A percentile compares a stretch with the other conserved stretches of the same genome.
phyloP scores from a whole-genome alignment of 768 basidiomycete species.

The Holtermannia corniformis region DNA sequence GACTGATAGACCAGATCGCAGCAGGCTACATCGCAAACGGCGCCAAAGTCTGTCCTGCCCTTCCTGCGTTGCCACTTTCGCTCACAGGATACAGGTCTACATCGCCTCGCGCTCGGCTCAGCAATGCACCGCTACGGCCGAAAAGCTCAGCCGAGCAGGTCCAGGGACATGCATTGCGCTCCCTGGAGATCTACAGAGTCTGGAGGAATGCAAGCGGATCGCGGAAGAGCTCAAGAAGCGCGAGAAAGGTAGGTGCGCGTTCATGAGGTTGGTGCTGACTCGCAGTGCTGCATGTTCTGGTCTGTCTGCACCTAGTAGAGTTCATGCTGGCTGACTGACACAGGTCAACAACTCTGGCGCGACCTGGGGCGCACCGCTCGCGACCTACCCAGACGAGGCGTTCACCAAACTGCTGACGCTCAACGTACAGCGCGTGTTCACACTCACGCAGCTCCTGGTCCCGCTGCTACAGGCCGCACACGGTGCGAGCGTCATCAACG shows the following conservation, averaged over 20 bases:
- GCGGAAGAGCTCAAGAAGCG: slow-evolving; percentile 48
- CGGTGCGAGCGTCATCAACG: slow-evolving; percentile 52
- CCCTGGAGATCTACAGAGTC: slow-evolving; percentile 51
- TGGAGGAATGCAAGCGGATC: slow-evolving; percentile 50
- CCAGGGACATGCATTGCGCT: slow-evolving; percentile 51
- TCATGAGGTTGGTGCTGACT: background rate
- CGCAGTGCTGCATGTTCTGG: slow-evolving; percentile 44
- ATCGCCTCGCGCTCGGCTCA: slow-evolving; percentile 53
- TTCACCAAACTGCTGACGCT: slow-evolving; percentile 56
- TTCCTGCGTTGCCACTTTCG: background rate
- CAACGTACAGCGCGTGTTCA: slow-evolving; percentile 58
- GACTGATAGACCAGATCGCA: slow-evolving; percentile 48
- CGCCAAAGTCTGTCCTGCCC: slow-evolving; percentile 42
- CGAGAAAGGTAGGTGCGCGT: slow-evolving; percentile 45
- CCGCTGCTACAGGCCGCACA: slow-evolving; percentile 50
- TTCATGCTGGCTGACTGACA: background rate
- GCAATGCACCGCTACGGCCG: slow-evolving; percentile 50
- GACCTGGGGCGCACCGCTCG: slow-evolving; percentile 40
- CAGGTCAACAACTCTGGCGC: slow-evolving; percentile 56
- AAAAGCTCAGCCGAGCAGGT: slow-evolving; percentile 50
- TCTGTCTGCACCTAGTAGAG: slow-evolving; percentile 1
- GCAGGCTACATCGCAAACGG: slow-evolving; percentile 57
- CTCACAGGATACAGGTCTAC: slow-evolving; percentile 44
- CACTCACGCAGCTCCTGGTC: slow-evolving; percentile 53
- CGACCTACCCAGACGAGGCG: slow-evolving; percentile 47